Evolutionary conservation across 2,329 filamentous ascomycete genomes (phyloP), one percentile per base, ranked within the genome.

Genomic region (Verruconis gallopava): DNA sequence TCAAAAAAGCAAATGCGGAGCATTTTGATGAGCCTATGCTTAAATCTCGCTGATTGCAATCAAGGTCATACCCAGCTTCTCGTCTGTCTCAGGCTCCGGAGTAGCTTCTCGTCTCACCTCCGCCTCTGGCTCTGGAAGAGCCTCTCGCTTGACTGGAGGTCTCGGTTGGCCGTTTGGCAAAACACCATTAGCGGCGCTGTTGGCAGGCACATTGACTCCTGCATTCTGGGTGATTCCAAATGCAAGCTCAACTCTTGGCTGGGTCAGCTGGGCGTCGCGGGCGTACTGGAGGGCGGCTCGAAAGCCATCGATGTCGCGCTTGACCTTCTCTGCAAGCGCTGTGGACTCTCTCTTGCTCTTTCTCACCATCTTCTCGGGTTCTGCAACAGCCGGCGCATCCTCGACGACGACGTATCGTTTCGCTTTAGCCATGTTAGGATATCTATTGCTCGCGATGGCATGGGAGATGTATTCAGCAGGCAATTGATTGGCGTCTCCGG

Each of bases 231-330:
- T 46, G 20, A 61, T 55, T 48, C 57, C 57, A 35, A 62, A 53
- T 43, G 67, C 67, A 33, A 71, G 58, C 53, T 71, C 59, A 35
- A 71, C 52, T 57, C 67, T 67, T 47, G 67, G 67, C 25, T 57
- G 54, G 50, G 67, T 64, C 51, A 56, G 58, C 53, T 67, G 55
- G 15, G 66, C 67, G 34, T 60, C 62, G 48, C 66, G 61, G 42
- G 68, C 67, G 47, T 59, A 71, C 38, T 49, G 56, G 13, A 71
- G 62, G 1, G 68, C 67, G 12, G 63, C 61, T 47, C 66, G 60
- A 54, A 71, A 71, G 40, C 67, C 63, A 45, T 59, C 50, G 28
- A 70, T 55, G 46, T 71, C 66, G 37, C 67, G 61, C 59, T 69
- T 69, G 51, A 62, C 17, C 32, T 42, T 42, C 17, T 32, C 22